phyloP scores from a whole-genome alignment of 352 stramenopile genomes.

The Pythium diclinum region DNA sequence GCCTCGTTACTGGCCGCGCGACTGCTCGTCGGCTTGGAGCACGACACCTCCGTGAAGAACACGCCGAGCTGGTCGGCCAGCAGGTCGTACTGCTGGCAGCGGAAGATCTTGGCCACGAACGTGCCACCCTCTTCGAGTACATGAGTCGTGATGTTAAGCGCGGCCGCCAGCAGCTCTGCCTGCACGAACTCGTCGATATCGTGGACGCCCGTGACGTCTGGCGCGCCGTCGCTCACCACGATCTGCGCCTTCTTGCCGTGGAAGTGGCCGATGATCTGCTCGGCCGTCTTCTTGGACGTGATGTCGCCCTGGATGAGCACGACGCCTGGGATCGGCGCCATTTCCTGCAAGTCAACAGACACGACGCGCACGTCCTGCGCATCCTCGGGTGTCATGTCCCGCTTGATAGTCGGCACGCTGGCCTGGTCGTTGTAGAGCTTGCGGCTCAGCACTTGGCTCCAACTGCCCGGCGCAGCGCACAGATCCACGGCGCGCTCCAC shows the following conservation, averaged over 20 bases:
- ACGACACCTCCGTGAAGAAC: slow-evolving; percentile 95
- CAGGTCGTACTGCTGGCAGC: slow-evolving; percentile 94
- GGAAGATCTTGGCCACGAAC: slow-evolving; percentile 99
- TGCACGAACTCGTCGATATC: slow-evolving; percentile 99
- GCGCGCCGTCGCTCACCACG: slow-evolving; percentile 98
- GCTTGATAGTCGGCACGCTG: slow-evolving; percentile 26
- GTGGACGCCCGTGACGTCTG: slow-evolving; percentile 99
- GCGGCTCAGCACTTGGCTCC: slow-evolving; percentile 96
- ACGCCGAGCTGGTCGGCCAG: slow-evolving; percentile 95
- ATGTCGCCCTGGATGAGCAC: slow-evolving; percentile 95
- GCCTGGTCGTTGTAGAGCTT: slow-evolving; percentile 68
- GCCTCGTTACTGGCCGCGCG: slow-evolving; percentile 94
- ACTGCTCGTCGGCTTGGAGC: slow-evolving; percentile 97
- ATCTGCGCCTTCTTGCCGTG: slow-evolving; percentile 93
- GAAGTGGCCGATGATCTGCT: slow-evolving; percentile 95
- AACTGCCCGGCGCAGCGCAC: slow-evolving; percentile 97
- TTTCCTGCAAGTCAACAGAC: slow-evolving; percentile 98
- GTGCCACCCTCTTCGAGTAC: slow-evolving; percentile 91
- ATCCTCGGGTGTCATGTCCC: slow-evolving; percentile 23
- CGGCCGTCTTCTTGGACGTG: slow-evolving; percentile 94
- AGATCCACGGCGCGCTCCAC: slow-evolving; percentile 96
- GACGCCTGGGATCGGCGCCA: slow-evolving; percentile 97
- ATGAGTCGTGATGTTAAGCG: slow-evolving; percentile 97
- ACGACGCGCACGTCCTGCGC: slow-evolving; percentile 85
- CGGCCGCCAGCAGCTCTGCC: slow-evolving; percentile 94